Evolutionary conservation across 2,329 filamentous ascomycete genomes (phyloP), one percentile per base, ranked within the genome.

Genomic region (Ascochyta clinopodiicola): DNA sequence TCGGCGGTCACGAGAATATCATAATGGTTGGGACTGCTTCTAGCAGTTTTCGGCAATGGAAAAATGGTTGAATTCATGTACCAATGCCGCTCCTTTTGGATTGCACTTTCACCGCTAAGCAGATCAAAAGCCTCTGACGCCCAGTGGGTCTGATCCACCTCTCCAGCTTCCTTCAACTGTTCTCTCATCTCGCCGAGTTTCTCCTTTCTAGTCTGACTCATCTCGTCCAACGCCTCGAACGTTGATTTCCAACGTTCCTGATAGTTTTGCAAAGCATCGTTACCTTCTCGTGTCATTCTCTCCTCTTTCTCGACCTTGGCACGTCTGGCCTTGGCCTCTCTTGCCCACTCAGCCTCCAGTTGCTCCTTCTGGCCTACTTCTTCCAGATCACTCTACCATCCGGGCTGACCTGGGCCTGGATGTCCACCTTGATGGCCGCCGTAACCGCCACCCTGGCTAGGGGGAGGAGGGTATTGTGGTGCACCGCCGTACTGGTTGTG

Each of bases 401-500:
- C 63, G 12, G 69, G 69, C 62, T 66, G 64, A 6, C 65, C 63
- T 6, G 62, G 54, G 13, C 44, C 40, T 12, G 46, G 22, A 13
- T 52, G 45, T 40, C 53, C 52, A 6, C 40, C 39, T 25, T 38
- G 45, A 24, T 50, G 39, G 32, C 51, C 40, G 29, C 49, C 40
- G 51, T 51, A 43, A 32, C 51, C 49, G 22, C 49, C 31, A 22
- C 59, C 54, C n/a, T 62, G 57, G 13, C 36, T 29, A 6, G 56
- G 60, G 22, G 60, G 60, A 6, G 59, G 53, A 10, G 56, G 46
- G 19, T 60, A 57, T 29, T 63, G 63, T 24, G 51, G 55, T 35
- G 39, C 57, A 13, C 60, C 60, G 22, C 58, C 62, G 25, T 63
- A 59, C 49, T 60, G 59, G 55, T 71, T 69, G 54, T 72, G 69